phyloP scores from a whole-genome alignment of 164 flowering plant genomes.

The Taxillus chinensis region DNA sequence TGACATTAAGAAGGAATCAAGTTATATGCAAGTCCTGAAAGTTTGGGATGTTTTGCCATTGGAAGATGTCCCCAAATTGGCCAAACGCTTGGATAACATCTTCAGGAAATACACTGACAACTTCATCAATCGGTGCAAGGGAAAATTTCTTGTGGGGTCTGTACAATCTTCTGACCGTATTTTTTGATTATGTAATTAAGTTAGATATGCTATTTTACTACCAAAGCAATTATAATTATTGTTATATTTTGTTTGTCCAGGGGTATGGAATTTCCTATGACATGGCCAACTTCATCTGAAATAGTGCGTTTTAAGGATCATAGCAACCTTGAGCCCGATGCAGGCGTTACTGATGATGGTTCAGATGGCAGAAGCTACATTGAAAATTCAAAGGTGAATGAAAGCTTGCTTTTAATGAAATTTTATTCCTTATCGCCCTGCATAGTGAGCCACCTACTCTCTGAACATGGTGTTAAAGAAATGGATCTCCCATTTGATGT shows the following conservation, averaged over 20 bases:
- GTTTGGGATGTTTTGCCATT: slow-evolving; percentile 65
- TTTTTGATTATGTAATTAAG: neutral
- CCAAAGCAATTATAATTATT: neutral
- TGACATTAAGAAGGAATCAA: slow-evolving; percentile 35
- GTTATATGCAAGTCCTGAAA: slow-evolving; percentile 45
- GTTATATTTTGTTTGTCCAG: slow-evolving; percentile 17
- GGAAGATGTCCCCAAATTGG: slow-evolving; percentile 42
- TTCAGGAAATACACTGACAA: slow-evolving; percentile 37
- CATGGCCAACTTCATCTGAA: slow-evolving; percentile 29
- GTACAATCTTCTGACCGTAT: slow-evolving; percentile 3
- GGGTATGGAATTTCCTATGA: slow-evolving; percentile 53
- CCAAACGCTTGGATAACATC: slow-evolving; percentile 42
- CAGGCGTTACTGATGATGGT: slow-evolving; percentile 6
- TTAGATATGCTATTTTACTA: too few relatives aligned
- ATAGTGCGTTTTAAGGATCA: slow-evolving; percentile 27
- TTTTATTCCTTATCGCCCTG: slow-evolving; percentile 63
- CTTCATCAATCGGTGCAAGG: slow-evolving; percentile 43
- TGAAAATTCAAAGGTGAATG: slow-evolving; percentile 64
- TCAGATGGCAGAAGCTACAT: slow-evolving; percentile 27
- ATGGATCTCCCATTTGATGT: slow-evolving; percentile 82
- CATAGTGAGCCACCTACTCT: slow-evolving; percentile 49
- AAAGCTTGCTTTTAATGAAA: slow-evolving; percentile 72
- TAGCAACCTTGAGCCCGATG: slow-evolving; percentile 7
- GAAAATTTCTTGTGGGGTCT: slow-evolving; percentile 50
- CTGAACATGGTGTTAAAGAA: slow-evolving; percentile 46